These are phyloP conservation scores for Trichoderma sp. DNA, from an alignment of 2,329 filamentous ascomycete species.

Conservation along the genomic window DNA sequence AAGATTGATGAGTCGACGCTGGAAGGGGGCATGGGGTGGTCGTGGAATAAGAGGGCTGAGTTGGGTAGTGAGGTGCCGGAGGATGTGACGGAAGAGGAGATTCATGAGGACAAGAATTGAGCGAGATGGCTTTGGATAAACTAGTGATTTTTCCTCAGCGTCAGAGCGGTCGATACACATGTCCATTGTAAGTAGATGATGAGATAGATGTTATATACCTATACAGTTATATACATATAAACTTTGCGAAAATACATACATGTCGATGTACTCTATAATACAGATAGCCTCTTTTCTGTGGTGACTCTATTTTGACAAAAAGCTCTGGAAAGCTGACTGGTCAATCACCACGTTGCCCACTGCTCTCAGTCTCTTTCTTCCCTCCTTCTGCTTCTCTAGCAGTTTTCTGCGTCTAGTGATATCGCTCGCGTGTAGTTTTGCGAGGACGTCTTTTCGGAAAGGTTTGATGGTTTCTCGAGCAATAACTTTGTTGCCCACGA, in stretches of 20 bases:
- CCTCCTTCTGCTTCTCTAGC: conserved; percentile 95
- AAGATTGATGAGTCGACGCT: conserved; percentile 46
- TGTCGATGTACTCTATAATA: neutral
- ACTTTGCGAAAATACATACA: neutral
- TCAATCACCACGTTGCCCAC: conserved; percentile 95
- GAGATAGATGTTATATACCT: neutral
- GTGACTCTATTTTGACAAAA: conserved; percentile 55
- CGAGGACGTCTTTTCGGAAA: conserved; percentile 90
- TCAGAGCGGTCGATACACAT: neutral
- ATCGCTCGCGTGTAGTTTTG: conserved; percentile 90
- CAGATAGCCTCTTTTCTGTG: conserved; percentile 46
- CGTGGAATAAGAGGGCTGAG: conserved; percentile 36
- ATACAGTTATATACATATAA: neutral
- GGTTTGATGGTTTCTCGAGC: conserved; percentile 95
- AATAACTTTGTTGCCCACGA: conserved; percentile 76
- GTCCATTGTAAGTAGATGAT: neutral
- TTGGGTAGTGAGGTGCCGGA: conserved; percentile 42
- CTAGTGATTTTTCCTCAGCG: neutral
- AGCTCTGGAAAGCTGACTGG: conserved; percentile 91
- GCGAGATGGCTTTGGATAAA: neutral
- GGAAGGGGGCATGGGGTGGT: conserved; percentile 38
- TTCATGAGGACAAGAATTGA: neutral
- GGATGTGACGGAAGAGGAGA: conserved; percentile 23
- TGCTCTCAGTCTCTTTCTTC: conserved; percentile 78
- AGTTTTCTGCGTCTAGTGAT: conserved; percentile 79